Evolutionary conservation across 495 filamentous ascomycete species (phyloP).

Genomic region (Annulohypoxylon nitens): DNA sequence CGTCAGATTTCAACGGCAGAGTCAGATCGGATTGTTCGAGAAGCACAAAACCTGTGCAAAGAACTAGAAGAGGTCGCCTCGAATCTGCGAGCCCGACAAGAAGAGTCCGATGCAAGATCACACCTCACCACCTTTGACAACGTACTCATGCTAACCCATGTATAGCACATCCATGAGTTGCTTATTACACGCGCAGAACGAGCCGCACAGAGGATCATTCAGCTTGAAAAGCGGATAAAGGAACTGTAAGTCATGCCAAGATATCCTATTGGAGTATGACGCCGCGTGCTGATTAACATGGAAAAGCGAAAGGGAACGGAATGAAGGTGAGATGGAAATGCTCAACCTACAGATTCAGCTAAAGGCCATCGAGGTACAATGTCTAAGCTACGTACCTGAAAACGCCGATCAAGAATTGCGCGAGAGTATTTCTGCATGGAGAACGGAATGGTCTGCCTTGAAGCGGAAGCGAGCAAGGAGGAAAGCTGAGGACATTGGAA

Average conservation of each 20-base stretch:
- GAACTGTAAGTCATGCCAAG: constrained; percentile 58
- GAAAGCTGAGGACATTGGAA: constrained; percentile 37
- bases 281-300: constrained; percentile 30
- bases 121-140: constrained; percentile 6
- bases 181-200: constrained; percentile 64
- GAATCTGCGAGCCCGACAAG: constrained; percentile 58
- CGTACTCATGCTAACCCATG: constrained; percentile 14
- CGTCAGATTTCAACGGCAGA: constrained; percentile 42
- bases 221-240: constrained; percentile 61
- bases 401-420: constrained; percentile 58
- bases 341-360: constrained; percentile 66
- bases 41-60: constrained; percentile 57
- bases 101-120: constrained; percentile 64
- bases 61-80: constrained; percentile 54
- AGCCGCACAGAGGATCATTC: constrained; percentile 65
- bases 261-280: neutral
- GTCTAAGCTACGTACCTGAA: constrained; percentile 55
- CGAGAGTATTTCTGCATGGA: constrained; percentile 61
- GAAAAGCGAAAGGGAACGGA: constrained; percentile 54
- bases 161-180: constrained; percentile 66
- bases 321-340: constrained; percentile 59
- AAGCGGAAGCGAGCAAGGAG: constrained; percentile 46
- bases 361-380: constrained; percentile 66
- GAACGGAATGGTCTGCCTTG: constrained; percentile 57
- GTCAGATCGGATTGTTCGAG: constrained; percentile 52